phyloP scores from a whole-genome alignment of 192 early-diverging fungal genomes.

The Haplosporangium gracile region DNA sequence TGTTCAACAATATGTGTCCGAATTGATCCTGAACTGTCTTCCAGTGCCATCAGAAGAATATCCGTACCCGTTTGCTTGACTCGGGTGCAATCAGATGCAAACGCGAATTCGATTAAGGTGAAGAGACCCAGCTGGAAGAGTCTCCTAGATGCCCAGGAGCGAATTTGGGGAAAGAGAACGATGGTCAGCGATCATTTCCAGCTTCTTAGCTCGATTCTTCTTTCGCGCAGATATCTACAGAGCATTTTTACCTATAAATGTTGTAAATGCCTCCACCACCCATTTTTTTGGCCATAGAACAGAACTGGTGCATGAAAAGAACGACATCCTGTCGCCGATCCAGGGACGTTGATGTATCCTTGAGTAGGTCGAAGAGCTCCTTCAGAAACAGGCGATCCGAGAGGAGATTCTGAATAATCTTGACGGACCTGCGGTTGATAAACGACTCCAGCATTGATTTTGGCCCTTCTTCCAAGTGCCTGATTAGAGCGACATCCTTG shows the following conservation, averaged over 20 bases:
- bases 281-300: slow-evolving; percentile 75
- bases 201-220: background rate
- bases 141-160: slow-evolving; percentile 50
- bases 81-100: slow-evolving; percentile 64
- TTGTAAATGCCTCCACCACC: slow-evolving; percentile 66
- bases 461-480: slow-evolving; percentile 81
- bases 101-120: slow-evolving; percentile 75
- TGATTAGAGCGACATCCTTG: slow-evolving; percentile 84
- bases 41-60: slow-evolving; percentile 78
- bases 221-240: background rate
- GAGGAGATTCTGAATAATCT: slow-evolving; percentile 81
- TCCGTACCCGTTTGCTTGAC: slow-evolving; percentile 76
- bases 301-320: slow-evolving; percentile 84
- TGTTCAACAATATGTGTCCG: slow-evolving; percentile 72
- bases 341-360: slow-evolving; percentile 40
- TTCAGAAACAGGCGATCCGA: slow-evolving; percentile 75
- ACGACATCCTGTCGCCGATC: slow-evolving; percentile 81
- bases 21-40: slow-evolving; percentile 82
- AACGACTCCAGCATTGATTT: slow-evolving; percentile 76
- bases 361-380: slow-evolving; percentile 76
- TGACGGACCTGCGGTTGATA: slow-evolving; percentile 84
- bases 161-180: slow-evolving; percentile 19
- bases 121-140: slow-evolving; percentile 85
- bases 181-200: background rate
- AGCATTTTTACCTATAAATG: slow-evolving; percentile 66